Evolutionary conservation across 2,329 filamentous ascomycete genomes (phyloP).

Genomic region (Penicillium sp.): DNA sequence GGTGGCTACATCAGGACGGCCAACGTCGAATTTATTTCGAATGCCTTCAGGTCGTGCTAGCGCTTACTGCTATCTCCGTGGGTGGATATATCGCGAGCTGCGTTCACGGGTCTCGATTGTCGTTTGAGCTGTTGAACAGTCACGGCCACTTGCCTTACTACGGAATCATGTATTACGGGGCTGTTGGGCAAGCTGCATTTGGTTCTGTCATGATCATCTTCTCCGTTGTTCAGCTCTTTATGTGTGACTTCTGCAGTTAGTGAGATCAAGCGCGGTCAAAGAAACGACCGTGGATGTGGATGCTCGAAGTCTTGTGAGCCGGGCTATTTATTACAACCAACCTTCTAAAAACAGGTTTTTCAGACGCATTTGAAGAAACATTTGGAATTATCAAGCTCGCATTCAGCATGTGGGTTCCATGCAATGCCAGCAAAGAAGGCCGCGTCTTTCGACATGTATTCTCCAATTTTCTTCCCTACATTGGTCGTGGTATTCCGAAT

Average conservation of each 20-base stretch:
- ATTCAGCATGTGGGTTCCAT: too few relatives aligned
- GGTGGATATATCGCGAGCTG: slow-evolving; percentile 4
- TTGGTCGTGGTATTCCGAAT: too few relatives aligned
- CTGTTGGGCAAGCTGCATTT: slow-evolving; percentile 4
- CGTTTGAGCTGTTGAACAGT: slow-evolving; percentile 5
- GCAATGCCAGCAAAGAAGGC: too few relatives aligned
- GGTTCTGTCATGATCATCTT: slow-evolving; percentile 2
- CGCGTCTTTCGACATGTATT: too few relatives aligned
- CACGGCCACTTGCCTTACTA: slow-evolving; percentile 6
- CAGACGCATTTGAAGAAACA: too few relatives aligned
- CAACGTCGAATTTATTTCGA: slow-evolving; percentile 1
- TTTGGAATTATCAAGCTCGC: too few relatives aligned
- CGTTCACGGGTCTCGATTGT: slow-evolving; percentile 5
- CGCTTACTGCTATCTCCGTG: slow-evolving; percentile 1
- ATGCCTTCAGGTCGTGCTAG: slow-evolving; percentile 3
- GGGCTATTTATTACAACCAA: too few relatives aligned
- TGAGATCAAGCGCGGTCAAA: not conserved
- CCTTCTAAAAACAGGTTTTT: too few relatives aligned
- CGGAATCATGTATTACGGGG: slow-evolving; percentile 10
- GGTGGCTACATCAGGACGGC: slow-evolving; percentile 1
- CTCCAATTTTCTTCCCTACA: too few relatives aligned
- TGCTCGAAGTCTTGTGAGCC: not conserved
- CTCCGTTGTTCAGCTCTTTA: not conserved
- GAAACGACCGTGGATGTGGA: not conserved
- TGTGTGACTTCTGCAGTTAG: not conserved